These are phyloP conservation scores for Nepenthes gracilis DNA, from an alignment of 148 eudicot genomes.

Conservation along the genomic window DNA sequence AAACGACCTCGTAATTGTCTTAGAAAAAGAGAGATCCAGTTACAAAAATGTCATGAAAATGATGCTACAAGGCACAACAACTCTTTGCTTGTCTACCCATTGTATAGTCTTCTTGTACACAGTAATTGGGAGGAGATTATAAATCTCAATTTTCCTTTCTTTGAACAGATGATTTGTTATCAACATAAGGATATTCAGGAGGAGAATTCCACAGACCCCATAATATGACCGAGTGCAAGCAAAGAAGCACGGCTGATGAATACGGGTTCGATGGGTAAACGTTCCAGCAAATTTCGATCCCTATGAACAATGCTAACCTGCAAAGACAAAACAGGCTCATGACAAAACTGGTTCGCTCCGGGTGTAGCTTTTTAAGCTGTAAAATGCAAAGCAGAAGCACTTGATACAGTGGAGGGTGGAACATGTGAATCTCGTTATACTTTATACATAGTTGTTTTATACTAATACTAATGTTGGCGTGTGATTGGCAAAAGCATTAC, in stretches of 20 bases:
- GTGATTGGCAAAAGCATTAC: too few relatives aligned
- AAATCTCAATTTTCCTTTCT: conserved; percentile 26
- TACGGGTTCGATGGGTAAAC: conserved; percentile 58
- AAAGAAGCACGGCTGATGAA: conserved; percentile 52
- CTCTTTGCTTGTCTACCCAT: too few relatives aligned
- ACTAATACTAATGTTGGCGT: too few relatives aligned
- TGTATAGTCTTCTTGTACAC: too few relatives aligned
- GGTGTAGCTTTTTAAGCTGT: background rate
- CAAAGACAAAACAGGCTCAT: conserved; percentile 11
- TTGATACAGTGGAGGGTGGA: too few relatives aligned
- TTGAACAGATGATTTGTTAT: conserved; percentile 17
- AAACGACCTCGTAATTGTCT: too few relatives aligned
- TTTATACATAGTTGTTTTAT: too few relatives aligned
- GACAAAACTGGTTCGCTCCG: background rate
- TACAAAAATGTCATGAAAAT: too few relatives aligned
- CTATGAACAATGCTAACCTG: conserved; percentile 58
- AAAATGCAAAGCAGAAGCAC: background rate
- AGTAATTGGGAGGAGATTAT: too few relatives aligned
- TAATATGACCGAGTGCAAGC: conserved; percentile 41
- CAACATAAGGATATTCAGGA: conserved; percentile 46
- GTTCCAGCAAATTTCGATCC: conserved; percentile 77
- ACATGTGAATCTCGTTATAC: too few relatives aligned
- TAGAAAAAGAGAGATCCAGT: too few relatives aligned
- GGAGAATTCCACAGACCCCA: conserved; percentile 76
- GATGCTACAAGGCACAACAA: too few relatives aligned